Evolutionary conservation across 371 early-diverging fungal genomes (phyloP).

Genomic region (Parasitella parasitica): DNA sequence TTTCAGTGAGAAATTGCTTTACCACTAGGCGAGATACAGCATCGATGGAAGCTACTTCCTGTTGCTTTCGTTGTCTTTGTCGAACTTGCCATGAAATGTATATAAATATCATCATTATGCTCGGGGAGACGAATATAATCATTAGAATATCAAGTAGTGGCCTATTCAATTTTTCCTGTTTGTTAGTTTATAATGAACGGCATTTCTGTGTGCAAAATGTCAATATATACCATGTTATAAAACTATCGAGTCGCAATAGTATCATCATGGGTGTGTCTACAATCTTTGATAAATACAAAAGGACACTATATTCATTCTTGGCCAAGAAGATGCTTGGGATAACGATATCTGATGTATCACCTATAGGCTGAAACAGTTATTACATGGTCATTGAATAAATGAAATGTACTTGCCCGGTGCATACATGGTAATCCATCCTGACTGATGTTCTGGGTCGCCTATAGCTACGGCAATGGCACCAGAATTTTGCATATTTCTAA

Average conservation of each 20-base stretch:
- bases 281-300: constrained; percentile 43
- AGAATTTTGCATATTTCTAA: constrained; percentile 82
- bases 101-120: constrained; percentile 67
- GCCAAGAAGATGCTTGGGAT: constrained; percentile 79
- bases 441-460: constrained; percentile 72
- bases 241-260: constrained; percentile 27
- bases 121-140: constrained; percentile 67
- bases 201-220: not conserved
- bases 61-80: constrained; percentile 52
- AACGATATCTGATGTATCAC: constrained; percentile 68
- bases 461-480: constrained; percentile 90
- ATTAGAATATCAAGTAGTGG: constrained; percentile 72
- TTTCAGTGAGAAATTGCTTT: constrained; percentile 59
- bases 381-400: not conserved
- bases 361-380: constrained; percentile 32
- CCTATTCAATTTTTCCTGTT: constrained; percentile 31
- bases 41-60: constrained; percentile 66
- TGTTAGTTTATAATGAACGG: not conserved
- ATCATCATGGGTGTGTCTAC: constrained; percentile 48
- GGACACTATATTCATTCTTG: constrained; percentile 58
- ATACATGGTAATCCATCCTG: constrained; percentile 86
- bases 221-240: constrained; percentile 32
- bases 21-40: constrained; percentile 63
- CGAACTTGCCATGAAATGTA: constrained; percentile 68
- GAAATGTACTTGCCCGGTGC: constrained; percentile 57